Evolutionary conservation across 305 asterid genomes (phyloP).

Genomic region (Solanum hybrid): DNA sequence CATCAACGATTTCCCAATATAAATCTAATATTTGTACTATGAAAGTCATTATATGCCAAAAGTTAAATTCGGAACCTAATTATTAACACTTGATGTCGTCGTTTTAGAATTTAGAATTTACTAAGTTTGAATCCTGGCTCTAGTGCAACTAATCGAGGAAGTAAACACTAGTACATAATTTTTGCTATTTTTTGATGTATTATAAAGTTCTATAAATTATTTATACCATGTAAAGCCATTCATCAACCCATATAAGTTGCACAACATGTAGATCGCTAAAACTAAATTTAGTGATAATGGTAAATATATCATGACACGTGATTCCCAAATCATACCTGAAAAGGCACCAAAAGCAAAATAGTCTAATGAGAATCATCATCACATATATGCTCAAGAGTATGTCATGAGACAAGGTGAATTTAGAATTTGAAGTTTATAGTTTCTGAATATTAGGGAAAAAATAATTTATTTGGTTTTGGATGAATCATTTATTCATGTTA

Average conservation of each 20-base stretch:
- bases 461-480: neutral
- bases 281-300: neutral
- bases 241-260: neutral
- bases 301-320: neutral
- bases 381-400: neutral
- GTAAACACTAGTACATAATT: neutral
- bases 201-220: neutral
- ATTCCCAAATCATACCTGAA: neutral
- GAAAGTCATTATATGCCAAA: neutral
- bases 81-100: neutral
- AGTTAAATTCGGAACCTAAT: neutral
- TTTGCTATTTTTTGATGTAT: neutral
- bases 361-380: neutral
- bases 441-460: rapidly evolving
- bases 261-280: neutral
- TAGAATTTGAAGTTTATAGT: neutral
- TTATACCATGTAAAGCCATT: neutral
- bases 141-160: neutral
- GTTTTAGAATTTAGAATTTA: neutral
- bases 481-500: neutral
- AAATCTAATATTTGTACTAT: neutral
- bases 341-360: neutral
- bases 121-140: neutral
- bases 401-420: too few species aligned
- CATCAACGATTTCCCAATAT: neutral